These are phyloP conservation scores for Auxenochlorella pyrenoidosa DNA, from an alignment of 139 green algal genomes.

Conservation along the genomic window DNA sequence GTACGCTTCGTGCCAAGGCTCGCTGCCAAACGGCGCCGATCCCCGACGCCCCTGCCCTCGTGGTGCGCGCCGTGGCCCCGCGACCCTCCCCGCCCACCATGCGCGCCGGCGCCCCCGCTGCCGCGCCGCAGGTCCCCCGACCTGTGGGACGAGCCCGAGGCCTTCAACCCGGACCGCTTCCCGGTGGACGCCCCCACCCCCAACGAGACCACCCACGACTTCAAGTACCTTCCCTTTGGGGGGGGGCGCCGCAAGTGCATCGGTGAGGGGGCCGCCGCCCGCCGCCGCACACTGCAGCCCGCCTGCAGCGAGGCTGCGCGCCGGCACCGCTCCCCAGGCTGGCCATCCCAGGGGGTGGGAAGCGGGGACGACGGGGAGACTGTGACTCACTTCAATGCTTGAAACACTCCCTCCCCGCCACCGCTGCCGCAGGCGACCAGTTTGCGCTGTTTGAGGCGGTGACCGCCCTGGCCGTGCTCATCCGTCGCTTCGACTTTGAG, in stretches of 20 bases:
- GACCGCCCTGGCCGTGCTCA: conserved; percentile 85
- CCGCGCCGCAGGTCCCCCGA: conserved; percentile 46
- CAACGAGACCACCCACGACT: conserved; percentile 81
- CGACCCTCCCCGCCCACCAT: background rate
- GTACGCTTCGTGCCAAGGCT: no score
- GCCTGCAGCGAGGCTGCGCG: no score
- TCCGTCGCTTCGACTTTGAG: conserved; percentile 86
- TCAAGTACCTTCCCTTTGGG: conserved; percentile 90
- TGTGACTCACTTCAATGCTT: no score
- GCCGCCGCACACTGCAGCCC: no score
- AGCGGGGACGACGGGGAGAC: no score
- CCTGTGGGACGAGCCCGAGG: conserved; percentile 78
- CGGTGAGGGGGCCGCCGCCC: conserved; percentile 32
- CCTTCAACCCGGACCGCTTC: conserved; percentile 83
- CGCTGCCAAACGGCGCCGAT: no score
- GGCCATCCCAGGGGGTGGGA: no score
- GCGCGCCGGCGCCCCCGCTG: background rate
- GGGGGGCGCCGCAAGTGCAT: conserved; percentile 88
- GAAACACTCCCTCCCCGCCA: background rate
- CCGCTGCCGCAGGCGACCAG: conserved; percentile 67
- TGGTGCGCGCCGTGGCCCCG: no score
- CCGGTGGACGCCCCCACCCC: conserved; percentile 72
- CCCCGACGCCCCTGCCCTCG: no score
- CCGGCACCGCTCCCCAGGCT: no score
- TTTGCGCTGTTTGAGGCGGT: conserved; percentile 94